phyloP scores from a whole-genome alignment of 2,329 filamentous ascomycete genomes.

The Apiospora rasikravindrae region DNA sequence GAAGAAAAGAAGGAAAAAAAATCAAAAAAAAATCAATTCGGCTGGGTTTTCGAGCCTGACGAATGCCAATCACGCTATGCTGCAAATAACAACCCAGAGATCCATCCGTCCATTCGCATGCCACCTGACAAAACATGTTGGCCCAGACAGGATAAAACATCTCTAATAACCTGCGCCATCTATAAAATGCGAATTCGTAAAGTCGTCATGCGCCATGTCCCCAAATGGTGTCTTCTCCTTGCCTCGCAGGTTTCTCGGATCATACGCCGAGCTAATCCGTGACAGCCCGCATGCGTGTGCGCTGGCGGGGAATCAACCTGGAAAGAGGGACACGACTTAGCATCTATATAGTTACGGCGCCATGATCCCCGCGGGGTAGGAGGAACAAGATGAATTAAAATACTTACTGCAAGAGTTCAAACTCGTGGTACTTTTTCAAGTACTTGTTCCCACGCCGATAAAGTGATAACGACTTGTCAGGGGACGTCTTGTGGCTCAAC shows the following conservation, averaged over 20 bases:
- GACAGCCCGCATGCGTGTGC: background rate
- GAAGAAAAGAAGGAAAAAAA: no score
- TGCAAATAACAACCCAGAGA: background rate
- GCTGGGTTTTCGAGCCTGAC: background rate
- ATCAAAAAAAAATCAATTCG: background rate
- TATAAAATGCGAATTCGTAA: slow-evolving; percentile 1
- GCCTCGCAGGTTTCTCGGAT: background rate
- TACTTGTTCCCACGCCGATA: slow-evolving; percentile 76
- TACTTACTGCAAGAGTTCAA: slow-evolving; percentile 77
- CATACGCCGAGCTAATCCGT: background rate
- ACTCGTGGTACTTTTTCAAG: slow-evolving; percentile 73
- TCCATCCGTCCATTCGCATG: background rate
- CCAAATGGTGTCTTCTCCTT: background rate
- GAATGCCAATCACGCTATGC: slow-evolving; percentile 4
- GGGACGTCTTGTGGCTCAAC: slow-evolving; percentile 51
- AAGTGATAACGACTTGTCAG: slow-evolving; percentile 63
- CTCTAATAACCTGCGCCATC: background rate
- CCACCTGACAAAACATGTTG: background rate
- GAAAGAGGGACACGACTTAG: background rate
- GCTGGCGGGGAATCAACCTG: background rate
- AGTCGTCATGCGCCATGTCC: background rate
- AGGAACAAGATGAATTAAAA: background rate
- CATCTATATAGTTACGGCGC: background rate
- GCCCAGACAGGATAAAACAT: background rate
- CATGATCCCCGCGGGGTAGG: background rate